Conservation (phyloP, 352 stramenopile genomes). For the Globisporangium nodosum region DNA sequence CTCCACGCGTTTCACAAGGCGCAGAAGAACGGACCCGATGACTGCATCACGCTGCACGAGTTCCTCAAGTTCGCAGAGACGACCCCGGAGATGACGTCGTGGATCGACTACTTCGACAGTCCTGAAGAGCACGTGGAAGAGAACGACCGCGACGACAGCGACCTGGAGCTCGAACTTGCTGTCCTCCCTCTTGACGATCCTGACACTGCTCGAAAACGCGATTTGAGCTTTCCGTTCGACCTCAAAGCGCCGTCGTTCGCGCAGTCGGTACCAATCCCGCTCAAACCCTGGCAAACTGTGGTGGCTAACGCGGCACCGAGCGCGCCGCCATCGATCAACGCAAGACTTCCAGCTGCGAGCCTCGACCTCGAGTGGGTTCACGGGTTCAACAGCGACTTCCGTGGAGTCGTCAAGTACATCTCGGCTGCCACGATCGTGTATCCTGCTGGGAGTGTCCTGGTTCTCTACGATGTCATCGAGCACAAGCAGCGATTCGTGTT, state of each 20-base stretch:
- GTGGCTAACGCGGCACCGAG: constrained; percentile 56
- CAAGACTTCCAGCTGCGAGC: constrained; percentile 43
- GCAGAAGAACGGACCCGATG: constrained; percentile 52
- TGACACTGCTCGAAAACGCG: constrained; percentile 26
- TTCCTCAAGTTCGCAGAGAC: constrained; percentile 74
- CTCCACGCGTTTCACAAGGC: constrained; percentile 68
- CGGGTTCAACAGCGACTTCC: constrained; percentile 69
- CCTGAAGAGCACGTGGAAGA: constrained; percentile 43
- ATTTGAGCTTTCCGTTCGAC: constrained; percentile 45
- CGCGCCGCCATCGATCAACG: constrained; percentile 43
- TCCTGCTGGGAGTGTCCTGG: constrained; percentile 47
- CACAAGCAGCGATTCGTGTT: constrained; percentile 65
- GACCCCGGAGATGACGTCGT: constrained; percentile 78
- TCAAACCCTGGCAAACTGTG: constrained; percentile 55
- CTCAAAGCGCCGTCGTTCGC: constrained; percentile 34
- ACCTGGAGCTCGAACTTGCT: constrained; percentile 33
- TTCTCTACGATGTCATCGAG: constrained; percentile 66
- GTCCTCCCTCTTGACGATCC: constrained; percentile 7
- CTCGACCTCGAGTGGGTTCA: constrained; percentile 79
- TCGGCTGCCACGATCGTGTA: constrained; percentile 59
- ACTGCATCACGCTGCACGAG: constrained; percentile 57
- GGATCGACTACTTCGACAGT: constrained; percentile 79
- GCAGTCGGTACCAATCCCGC: constrained; percentile 17
- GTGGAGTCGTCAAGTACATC: constrained; percentile 52
- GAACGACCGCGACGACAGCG: constrained; percentile 52